phyloP scores from a whole-genome alignment of 805 yeast species.

The Ogataea henricii region DNA sequence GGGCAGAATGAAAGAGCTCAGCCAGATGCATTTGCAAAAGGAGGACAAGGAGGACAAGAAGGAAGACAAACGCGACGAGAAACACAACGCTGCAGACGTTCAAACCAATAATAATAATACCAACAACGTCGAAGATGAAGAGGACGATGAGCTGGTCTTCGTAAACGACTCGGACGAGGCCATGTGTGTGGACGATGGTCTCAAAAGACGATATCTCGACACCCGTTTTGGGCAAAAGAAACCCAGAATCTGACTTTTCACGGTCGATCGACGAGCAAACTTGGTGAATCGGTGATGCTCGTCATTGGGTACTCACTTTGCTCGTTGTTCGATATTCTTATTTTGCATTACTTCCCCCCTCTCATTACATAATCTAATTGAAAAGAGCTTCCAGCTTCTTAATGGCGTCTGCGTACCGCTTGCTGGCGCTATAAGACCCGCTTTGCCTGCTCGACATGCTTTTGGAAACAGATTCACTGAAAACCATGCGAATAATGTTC shows the following conservation, averaged over 20 bases:
- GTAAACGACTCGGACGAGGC: slow-evolving; percentile 17
- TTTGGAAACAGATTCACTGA: slow-evolving; percentile 38
- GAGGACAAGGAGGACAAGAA: not conserved
- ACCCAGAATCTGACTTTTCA: slow-evolving; percentile 11
- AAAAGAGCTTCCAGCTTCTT: slow-evolving; percentile 21
- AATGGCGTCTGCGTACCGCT: slow-evolving; percentile 28
- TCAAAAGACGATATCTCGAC: slow-evolving; percentile 19
- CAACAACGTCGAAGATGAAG: too few species aligned
- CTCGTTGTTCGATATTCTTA: not conserved
- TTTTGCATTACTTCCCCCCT: not conserved
- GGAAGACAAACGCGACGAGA: not conserved
- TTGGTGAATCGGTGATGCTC: too few species aligned
- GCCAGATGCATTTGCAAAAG: slow-evolving; percentile 9
- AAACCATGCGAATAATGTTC: slow-evolving; percentile 56
- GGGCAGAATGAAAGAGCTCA: slow-evolving; percentile 13
- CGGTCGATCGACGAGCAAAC: not conserved
- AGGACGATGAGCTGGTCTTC: slow-evolving; percentile 10
- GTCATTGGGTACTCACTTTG: not conserved
- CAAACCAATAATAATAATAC: too few species aligned
- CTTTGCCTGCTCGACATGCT: slow-evolving; percentile 22
- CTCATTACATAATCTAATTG: not conserved
- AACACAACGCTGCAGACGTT: too few species aligned
- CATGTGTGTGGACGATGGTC: slow-evolving; percentile 16
- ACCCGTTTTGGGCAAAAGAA: slow-evolving; percentile 12
- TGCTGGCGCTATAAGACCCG: slow-evolving; percentile 28